A percentile compares a stretch with the other conserved stretches of the same genome.
phyloP scores from a whole-genome alignment of 2,329 filamentous ascomycete genomes.

The Niveomyces coronatus region DNA sequence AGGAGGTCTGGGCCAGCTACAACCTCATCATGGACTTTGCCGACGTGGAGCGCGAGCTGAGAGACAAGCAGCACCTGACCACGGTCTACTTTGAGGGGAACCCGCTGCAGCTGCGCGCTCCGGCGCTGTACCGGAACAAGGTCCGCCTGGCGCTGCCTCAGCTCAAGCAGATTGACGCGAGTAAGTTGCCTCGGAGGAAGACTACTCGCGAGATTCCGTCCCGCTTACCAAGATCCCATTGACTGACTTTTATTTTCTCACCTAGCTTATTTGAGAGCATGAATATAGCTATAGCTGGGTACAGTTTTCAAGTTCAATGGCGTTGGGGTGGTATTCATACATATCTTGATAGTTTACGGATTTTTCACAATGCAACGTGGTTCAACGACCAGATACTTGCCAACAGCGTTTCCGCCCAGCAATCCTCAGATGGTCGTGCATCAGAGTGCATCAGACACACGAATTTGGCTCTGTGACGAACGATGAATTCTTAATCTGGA shows the following conservation, averaged over 20 bases:
- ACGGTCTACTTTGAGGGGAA: slow-evolving; percentile 98
- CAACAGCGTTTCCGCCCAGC: background rate
- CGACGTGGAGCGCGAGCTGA: slow-evolving; percentile 70
- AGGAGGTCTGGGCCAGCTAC: slow-evolving; percentile 92
- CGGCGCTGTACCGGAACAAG: slow-evolving; percentile 91
- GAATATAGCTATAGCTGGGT: too few species aligned
- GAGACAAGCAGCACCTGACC: slow-evolving; percentile 66
- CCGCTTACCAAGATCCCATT: background rate
- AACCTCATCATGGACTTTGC: slow-evolving; percentile 71
- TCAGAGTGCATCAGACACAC: too few species aligned
- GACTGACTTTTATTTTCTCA: background rate
- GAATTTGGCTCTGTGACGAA: too few species aligned
- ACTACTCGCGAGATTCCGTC: background rate
- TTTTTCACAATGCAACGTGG: background rate
- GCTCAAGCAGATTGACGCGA: slow-evolving; percentile 89
- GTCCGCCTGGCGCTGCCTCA: slow-evolving; percentile 78
- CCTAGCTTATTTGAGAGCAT: too few species aligned
- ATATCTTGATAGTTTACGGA: too few species aligned
- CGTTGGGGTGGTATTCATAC: too few species aligned
- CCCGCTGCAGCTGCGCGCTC: slow-evolving; percentile 67
- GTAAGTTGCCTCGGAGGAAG: slow-evolving; percentile 48
- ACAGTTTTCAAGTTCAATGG: too few species aligned
- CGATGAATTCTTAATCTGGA: too few species aligned
- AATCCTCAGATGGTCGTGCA: too few species aligned
- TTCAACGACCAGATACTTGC: background rate